Evolutionary conservation across 345 rosid species (phyloP).

Genomic region (Brassica incana): DNA sequence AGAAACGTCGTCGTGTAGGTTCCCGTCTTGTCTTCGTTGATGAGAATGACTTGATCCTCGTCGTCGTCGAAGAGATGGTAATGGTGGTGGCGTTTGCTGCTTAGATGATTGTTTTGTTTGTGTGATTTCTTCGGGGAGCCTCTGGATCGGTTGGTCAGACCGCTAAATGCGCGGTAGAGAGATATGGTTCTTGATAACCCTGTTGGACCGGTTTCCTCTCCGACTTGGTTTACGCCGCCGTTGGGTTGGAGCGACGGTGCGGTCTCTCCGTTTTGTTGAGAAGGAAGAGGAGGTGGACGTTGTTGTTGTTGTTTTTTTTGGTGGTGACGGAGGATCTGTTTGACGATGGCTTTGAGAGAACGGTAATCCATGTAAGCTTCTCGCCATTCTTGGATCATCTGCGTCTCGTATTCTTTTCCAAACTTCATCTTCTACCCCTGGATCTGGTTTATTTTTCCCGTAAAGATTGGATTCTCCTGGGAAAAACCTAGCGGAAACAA

Average conservation of each 20-base stretch:
- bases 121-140: conserved; percentile 37
- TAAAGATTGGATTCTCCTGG: conserved; percentile 17
- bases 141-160: conserved; percentile 45
- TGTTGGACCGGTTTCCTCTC: not conserved
- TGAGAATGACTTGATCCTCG: conserved; percentile 62
- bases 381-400: conserved; percentile 85
- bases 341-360: conserved; percentile 52
- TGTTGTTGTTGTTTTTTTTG: conserved; percentile 30
- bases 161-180: conserved; percentile 77
- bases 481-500: conserved; percentile 2
- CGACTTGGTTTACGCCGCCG: not conserved
- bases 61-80: conserved; percentile 34
- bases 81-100: conserved; percentile 30
- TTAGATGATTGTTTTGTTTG: conserved; percentile 18
- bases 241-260: not conserved
- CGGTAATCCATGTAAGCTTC: conserved; percentile 86
- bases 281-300: conserved; percentile 13
- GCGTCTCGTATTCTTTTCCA: conserved; percentile 69
- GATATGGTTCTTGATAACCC: conserved; percentile 33
- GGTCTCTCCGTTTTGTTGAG: conserved; percentile 9
- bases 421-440: conserved; percentile 55
- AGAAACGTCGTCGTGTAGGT: conserved; percentile 55
- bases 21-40: conserved; percentile 32
- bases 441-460: conserved; percentile 7
- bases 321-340: conserved; percentile 43